phyloP scores from a whole-genome alignment of 768 basidiomycete species.

The Lentinula guzmanii region DNA sequence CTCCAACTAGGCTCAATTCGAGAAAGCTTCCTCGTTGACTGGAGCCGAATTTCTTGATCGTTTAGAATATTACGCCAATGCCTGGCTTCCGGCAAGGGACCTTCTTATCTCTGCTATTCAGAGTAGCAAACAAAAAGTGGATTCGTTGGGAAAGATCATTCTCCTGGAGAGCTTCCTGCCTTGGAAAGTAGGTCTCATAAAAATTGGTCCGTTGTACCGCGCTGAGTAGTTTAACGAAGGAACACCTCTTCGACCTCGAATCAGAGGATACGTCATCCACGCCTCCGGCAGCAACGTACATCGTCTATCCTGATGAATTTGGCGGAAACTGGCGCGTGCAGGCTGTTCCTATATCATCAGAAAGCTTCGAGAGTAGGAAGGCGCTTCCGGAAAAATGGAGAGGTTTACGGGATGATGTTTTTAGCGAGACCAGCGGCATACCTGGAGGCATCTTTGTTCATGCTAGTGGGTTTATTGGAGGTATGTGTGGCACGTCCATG shows the following conservation, averaged over 20 bases:
- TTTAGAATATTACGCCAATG: constrained; percentile 76
- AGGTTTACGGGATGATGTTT: constrained; percentile 79
- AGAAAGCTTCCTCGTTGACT: constrained; percentile 71
- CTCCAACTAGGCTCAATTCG: constrained; percentile 56
- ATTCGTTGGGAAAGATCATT: constrained; percentile 73
- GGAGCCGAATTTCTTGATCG: constrained; percentile 81
- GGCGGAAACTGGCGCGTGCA: constrained; percentile 83
- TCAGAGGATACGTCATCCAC: constrained; percentile 35
- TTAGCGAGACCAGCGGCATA: constrained; percentile 70
- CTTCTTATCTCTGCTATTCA: constrained; percentile 59
- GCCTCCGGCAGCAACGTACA: constrained; percentile 63
- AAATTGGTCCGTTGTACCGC: constrained; percentile 8
- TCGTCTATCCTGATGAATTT: constrained; percentile 85
- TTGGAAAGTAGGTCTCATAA: constrained; percentile 64
- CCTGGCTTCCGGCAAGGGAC: constrained; percentile 90
- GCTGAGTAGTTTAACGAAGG: constrained; percentile 31
- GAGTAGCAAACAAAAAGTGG: constrained; percentile 47
- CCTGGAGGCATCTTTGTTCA: constrained; percentile 89
- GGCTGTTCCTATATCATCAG: constrained; percentile 76
- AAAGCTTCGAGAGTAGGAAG: constrained; percentile 88
- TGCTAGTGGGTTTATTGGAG: constrained; percentile 95
- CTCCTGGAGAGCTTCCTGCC: constrained; percentile 76
- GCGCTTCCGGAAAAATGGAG: constrained; percentile 92
- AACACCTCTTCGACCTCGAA: constrained; percentile 90
- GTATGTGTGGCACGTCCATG: constrained; percentile 42